Conservation (phyloP, 352 stramenopile species). For the Globisporangium rhizosaccharum region DNA sequence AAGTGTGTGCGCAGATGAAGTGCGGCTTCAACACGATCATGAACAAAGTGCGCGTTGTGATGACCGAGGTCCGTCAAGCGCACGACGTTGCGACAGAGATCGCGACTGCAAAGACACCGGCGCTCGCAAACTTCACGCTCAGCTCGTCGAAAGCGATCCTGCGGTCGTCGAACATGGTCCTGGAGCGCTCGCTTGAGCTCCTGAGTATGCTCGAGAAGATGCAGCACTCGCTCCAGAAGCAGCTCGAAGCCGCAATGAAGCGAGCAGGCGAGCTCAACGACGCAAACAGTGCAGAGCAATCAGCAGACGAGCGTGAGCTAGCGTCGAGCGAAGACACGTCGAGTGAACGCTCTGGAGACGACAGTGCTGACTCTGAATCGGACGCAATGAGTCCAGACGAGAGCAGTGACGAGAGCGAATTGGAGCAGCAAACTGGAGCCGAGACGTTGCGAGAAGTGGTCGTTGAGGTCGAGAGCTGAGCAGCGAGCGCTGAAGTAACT, state of each 20-base stretch:
- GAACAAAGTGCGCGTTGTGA: constrained; percentile 41
- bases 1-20: constrained; percentile 69
- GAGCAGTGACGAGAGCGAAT: constrained; percentile 2
- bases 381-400: constrained; percentile 6
- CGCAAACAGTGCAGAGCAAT: not conserved
- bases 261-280: not conserved
- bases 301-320: not conserved
- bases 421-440: constrained; percentile 6
- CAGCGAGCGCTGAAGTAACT: not conserved
- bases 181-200: constrained; percentile 54
- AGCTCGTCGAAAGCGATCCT: constrained; percentile 49
- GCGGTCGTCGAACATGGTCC: constrained; percentile 40
- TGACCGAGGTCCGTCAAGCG: constrained; percentile 35
- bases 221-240: constrained; percentile 20
- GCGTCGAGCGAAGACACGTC: not conserved
- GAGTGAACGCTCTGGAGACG: not conserved
- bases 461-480: constrained; percentile 6
- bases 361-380: constrained; percentile 12
- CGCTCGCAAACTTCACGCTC: constrained; percentile 50
- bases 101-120: constrained; percentile 16
- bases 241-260: constrained; percentile 17
- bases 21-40: constrained; percentile 54
- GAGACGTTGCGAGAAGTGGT: constrained; percentile 13
- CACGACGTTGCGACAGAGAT: constrained; percentile 20
- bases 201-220: constrained; percentile 44